These are phyloP conservation scores for Aspergillus luchuensis DNA, from an alignment of 2,329 filamentous ascomycete species.

Conservation along the genomic window DNA sequence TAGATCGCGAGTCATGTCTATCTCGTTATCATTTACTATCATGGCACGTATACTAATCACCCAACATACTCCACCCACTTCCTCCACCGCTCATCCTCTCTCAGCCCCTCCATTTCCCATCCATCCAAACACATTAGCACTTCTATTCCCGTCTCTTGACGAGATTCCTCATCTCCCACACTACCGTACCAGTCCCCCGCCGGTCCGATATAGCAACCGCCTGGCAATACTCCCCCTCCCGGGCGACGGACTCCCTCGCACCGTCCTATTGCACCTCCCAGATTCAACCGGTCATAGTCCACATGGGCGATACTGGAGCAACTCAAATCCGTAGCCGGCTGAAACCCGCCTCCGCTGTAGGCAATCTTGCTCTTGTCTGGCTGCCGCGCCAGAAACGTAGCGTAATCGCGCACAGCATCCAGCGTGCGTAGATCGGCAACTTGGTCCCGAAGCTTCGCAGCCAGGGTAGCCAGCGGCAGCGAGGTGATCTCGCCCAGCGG, in stretches of 20 bases:
- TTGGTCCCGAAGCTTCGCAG: not conserved
- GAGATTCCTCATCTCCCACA: not conserved
- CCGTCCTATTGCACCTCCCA: not conserved
- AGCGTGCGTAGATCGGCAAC: slow-evolving; percentile 4
- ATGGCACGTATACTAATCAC: not conserved
- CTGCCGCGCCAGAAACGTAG: slow-evolving; percentile 18
- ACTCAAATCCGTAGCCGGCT: slow-evolving; percentile 17
- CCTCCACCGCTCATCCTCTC: slow-evolving; percentile 12
- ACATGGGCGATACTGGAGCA: slow-evolving; percentile 22
- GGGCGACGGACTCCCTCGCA: slow-evolving; percentile 5
- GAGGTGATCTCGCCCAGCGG: slow-evolving; percentile 10
- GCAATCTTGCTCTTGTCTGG: slow-evolving; percentile 19
- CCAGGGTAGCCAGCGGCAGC: slow-evolving; percentile 8
- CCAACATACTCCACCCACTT: slow-evolving; percentile 13
- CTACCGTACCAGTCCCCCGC: not conserved
- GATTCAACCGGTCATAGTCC: slow-evolving; percentile 9
- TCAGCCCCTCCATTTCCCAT: slow-evolving; percentile 13
- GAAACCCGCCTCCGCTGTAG: slow-evolving; percentile 17
- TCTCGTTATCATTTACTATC: too few relatives aligned
- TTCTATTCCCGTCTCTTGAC: slow-evolving; percentile 11
- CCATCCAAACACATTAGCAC: slow-evolving; percentile 19
- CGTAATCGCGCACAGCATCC: slow-evolving; percentile 20
- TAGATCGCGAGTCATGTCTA: too few relatives aligned
- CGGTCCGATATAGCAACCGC: slow-evolving; percentile 18
- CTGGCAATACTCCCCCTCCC: slow-evolving; percentile 13